Percentiles rank a stretch among this genome's conserved stretches.
These are phyloP conservation scores for Tricholoma saponaceum DNA, from an alignment of 768 basidiomycete genomes.

Conservation along the genomic window DNA sequence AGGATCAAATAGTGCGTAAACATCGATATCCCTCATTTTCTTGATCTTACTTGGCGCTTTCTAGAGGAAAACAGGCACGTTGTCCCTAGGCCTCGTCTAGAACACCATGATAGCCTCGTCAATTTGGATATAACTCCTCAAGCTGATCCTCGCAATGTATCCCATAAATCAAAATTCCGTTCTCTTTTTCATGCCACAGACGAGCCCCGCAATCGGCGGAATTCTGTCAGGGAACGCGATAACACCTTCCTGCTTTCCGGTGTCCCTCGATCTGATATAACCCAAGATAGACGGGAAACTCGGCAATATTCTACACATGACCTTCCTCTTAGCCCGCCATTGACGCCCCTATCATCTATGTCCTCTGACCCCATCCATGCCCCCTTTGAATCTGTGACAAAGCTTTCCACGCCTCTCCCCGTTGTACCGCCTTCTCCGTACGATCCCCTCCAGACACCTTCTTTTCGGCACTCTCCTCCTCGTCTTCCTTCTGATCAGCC, in stretches of 20 bases:
- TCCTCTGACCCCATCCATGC: conserved; percentile 26
- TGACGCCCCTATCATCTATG: conserved; percentile 27
- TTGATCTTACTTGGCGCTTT: conserved; percentile 1
- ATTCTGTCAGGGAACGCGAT: conserved; percentile 11
- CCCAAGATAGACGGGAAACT: conserved; percentile 12
- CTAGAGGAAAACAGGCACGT: conserved; percentile 57
- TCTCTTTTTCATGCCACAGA: conserved; percentile 25
- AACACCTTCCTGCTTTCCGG: neutral
- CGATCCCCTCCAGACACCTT: conserved; percentile 68
- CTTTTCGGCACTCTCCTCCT: conserved; percentile 74
- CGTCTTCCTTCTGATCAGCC: conserved; percentile 76
- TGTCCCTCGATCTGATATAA: conserved; percentile 6
- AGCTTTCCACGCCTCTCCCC: conserved; percentile 27
- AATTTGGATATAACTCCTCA: conserved; percentile 39
- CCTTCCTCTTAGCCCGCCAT: conserved; percentile 31
- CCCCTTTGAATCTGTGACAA: conserved; percentile 17
- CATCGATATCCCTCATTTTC: neutral
- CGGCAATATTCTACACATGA: conserved; percentile 13
- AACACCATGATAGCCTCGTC: conserved; percentile 39
- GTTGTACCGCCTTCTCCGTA: conserved; percentile 67
- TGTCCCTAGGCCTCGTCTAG: conserved; percentile 24
- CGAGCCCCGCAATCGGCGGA: conserved; percentile 19
- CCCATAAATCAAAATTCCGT: conserved; percentile 44
- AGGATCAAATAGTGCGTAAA: conserved; percentile 56
- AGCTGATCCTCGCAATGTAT: conserved; percentile 25